A percentile compares a stretch with the other conserved stretches of the same genome.
phyloP scores from a whole-genome alignment of 164 flowering plant genomes.

The Stephania yunnanensis region DNA sequence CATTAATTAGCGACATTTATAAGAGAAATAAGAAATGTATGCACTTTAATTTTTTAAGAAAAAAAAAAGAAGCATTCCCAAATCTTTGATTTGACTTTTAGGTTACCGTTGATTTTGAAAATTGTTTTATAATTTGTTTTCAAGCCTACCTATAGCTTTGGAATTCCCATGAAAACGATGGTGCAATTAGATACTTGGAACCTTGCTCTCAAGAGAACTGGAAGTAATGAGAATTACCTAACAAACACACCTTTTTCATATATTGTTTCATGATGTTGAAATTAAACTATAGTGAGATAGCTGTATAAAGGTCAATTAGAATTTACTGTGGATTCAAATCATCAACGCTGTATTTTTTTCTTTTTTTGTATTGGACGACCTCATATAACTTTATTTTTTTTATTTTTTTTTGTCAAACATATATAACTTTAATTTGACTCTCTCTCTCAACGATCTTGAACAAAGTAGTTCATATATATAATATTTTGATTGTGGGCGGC shows the following conservation, averaged over 20 bases:
- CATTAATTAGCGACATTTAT: no score
- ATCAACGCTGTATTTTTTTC: neutral
- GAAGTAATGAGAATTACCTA: conserved; percentile 12
- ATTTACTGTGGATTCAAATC: neutral
- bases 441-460: neutral
- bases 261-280: no score
- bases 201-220: neutral
- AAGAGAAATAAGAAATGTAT: neutral
- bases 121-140: neutral
- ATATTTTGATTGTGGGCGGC: conserved; percentile 2
- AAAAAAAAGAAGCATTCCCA: neutral
- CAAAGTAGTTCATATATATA: neutral
- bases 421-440: neutral
- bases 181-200: neutral
- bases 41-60: neutral
- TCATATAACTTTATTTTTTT: neutral
- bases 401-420: no score
- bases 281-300: no score
- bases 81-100: conserved; percentile 1
- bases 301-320: neutral
- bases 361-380: neutral
- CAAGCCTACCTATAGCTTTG: neutral
- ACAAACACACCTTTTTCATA: neutral
- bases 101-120: neutral
- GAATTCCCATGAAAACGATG: neutral